A percentile compares a stretch with the other conserved stretches of the same genome.
These are phyloP conservation scores for Murraya koenigii DNA, from an alignment of 345 rosid species.

Conservation along the genomic window DNA sequence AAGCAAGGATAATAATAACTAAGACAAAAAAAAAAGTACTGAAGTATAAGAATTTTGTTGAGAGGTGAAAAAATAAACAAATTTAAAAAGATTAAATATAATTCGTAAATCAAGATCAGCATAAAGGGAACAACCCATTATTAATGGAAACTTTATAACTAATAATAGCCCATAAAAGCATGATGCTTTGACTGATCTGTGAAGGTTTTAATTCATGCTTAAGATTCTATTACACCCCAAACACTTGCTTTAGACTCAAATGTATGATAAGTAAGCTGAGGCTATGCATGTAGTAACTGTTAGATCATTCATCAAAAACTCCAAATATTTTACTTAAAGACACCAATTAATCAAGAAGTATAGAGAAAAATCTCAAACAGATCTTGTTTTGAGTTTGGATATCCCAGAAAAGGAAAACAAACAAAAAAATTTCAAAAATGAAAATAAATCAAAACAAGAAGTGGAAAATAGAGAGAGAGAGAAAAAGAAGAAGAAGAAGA, in stretches of 20 bases:
- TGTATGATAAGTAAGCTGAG: neutral
- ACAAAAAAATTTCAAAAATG: neutral
- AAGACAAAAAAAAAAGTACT: neutral
- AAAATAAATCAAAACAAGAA: neutral
- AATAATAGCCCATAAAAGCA: neutral
- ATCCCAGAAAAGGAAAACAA: conserved; percentile 7
- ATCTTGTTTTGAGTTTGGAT: conserved; percentile 10
- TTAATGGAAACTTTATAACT: neutral
- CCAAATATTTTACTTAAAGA: neutral
- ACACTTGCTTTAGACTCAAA: neutral
- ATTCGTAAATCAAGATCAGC: neutral
- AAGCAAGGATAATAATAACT: neutral
- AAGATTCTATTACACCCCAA: neutral
- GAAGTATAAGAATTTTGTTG: neutral
- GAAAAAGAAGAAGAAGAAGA: neutral
- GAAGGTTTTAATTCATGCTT: conserved; percentile 9
- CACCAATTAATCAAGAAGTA: neutral
- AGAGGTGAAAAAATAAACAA: neutral
- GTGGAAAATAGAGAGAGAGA: neutral
- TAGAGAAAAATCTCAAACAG: neutral
- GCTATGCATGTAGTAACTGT: conserved; percentile 13
- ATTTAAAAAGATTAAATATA: neutral
- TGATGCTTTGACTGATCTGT: conserved; percentile 14
- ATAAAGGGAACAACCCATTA: neutral
- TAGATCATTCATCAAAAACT: conserved; percentile 1